These are phyloP conservation scores for Marchantia paleacea DNA, from an alignment of 225 moss, liverwort and hornwort genomes.

Conservation along the genomic window DNA sequence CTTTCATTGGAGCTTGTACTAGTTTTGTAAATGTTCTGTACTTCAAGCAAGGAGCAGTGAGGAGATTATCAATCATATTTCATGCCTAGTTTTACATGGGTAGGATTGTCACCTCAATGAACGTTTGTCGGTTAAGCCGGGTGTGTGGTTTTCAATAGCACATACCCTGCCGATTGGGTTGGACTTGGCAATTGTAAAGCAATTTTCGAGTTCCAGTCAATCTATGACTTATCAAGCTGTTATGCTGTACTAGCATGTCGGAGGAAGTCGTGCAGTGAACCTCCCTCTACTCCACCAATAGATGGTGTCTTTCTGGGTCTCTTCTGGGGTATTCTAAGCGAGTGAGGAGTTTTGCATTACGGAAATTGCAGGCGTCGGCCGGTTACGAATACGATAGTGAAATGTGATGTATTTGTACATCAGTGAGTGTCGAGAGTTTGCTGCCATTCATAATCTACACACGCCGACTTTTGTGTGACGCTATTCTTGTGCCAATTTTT, in stretches of 20 bases:
- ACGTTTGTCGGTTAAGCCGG: not conserved
- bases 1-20: constrained; percentile 19
- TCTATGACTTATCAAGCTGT: not conserved
- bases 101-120: not conserved
- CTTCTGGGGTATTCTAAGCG: not conserved
- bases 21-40: constrained; percentile 21
- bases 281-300: not conserved
- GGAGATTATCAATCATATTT: not conserved
- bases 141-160: constrained; percentile 1
- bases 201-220: not conserved
- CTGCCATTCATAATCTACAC: no score
- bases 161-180: not conserved
- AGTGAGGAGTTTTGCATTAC: no score
- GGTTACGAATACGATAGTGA: not conserved
- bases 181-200: not conserved
- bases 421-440: no score
- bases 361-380: not conserved
- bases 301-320: not conserved
- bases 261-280: not conserved
- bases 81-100: constrained; percentile 1
- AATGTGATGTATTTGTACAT: not conserved
- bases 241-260: not conserved
- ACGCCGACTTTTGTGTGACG: no score
- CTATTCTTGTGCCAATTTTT: no score
- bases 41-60: not conserved